Base-by-base conservation (phyloP, 2,329 filamentous ascomycete genomes). In the Cladosporium austrohemisphaericum region DNA sequence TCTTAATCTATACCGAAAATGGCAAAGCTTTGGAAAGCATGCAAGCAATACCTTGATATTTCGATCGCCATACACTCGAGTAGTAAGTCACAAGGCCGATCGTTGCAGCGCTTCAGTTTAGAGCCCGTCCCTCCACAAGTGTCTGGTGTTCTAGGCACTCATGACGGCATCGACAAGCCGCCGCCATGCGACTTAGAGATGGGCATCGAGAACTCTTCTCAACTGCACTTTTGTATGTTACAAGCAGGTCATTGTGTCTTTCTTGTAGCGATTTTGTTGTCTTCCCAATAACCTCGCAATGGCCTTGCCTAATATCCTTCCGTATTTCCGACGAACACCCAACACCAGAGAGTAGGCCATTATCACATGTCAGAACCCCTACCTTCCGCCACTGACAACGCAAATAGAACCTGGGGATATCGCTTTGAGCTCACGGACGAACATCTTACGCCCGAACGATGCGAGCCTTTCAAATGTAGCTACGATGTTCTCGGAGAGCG, bases 401-500 rank as follows among this genome's bases (percentile, higher is more conserved):
- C 7, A 13, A n/a, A 32, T 52, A 76, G 73, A 20, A 67, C 65
- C 55, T 89, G 83, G 81, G 84, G 79, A 16, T 79, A 87, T 60
- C 77, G 74, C 5, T 90, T 91, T 62, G 77, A 83, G 57, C 84
- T 85, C 75, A 86, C 85, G 1, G 64, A 76, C 5, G 66, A 81
- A 3, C 87, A 92, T 64, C 68, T 80, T 14, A 79, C 78, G 1
- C 66, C 72, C 5, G 76, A 83, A 48, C 71, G 88, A 59, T 69
- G 84, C 31, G 67, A 77, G 47, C 78, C 77, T 3, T 62, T 86
- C 55, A 83, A 82, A 41, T 76, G 79, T 51, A 78, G 79, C 1
- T 91, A 87, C 61, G 88, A 92, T 65, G 73, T 72, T 6, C 69
- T 89, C 1, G 85, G 76, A 25, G 80, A 86, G 55, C 76, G 86